These are phyloP conservation scores for Podila epicladia DNA, from an alignment of 192 early-diverging fungal species.

Conservation along the genomic window DNA sequence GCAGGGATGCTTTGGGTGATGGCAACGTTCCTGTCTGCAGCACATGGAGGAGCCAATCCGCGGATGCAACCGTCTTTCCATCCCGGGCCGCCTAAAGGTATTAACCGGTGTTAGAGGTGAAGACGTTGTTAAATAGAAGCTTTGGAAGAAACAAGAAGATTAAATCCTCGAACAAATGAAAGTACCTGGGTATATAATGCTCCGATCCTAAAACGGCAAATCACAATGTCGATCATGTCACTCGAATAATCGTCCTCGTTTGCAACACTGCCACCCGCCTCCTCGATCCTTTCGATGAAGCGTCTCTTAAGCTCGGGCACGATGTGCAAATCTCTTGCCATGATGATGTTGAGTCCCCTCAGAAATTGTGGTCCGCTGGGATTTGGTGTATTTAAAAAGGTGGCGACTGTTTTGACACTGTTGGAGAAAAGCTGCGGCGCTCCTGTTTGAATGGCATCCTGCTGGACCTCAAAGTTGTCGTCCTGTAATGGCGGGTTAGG, in stretches of 20 bases:
- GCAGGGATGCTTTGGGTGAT: constrained; percentile 53
- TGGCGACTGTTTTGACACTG: constrained; percentile 15
- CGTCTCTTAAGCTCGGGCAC: constrained; percentile 10
- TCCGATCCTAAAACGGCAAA: constrained; percentile 36
- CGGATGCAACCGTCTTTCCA: constrained; percentile 57
- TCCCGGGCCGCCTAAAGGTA: constrained; percentile 36
- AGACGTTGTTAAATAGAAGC: no score
- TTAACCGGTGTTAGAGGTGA: not conserved
- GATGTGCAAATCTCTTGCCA: constrained; percentile 24
- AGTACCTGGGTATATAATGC: constrained; percentile 36
- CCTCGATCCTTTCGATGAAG: constrained; percentile 20
- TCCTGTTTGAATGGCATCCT: not conserved
- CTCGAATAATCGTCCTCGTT: constrained; percentile 13
- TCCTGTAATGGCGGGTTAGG: constrained; percentile 44
- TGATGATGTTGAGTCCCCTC: constrained; percentile 1
- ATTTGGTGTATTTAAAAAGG: constrained; percentile 23
- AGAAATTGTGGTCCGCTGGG: not conserved
- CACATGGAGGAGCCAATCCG: constrained; percentile 63
- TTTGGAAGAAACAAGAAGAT: not conserved
- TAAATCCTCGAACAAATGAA: constrained; percentile 1
- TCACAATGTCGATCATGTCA: constrained; percentile 30
- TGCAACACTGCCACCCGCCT: constrained; percentile 22
- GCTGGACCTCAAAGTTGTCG: not conserved
- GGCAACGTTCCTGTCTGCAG: constrained; percentile 45
- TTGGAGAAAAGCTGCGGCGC: constrained; percentile 34